A percentile compares a stretch with the other conserved stretches of the same genome.
phyloP scores from a whole-genome alignment of 495 filamentous ascomycete species.

The Penicillium salamii region DNA sequence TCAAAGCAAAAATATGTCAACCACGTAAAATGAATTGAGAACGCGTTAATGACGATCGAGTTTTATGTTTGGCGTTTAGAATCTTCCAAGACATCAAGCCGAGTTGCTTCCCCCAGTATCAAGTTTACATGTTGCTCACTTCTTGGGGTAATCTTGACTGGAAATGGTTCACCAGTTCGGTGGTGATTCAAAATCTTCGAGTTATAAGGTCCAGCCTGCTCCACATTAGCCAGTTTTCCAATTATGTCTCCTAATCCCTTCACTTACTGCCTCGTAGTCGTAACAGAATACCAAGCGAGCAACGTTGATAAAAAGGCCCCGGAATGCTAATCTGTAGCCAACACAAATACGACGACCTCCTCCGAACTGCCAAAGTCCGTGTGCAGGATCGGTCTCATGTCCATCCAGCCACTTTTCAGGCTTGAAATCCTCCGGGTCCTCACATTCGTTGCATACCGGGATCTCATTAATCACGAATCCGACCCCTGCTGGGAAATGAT shows the following conservation, averaged over 20 bases:
- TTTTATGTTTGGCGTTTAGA: no score
- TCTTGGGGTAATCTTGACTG: slow-evolving; percentile 20
- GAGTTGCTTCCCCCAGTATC: slow-evolving; percentile 5
- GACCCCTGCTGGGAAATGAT: slow-evolving; percentile 45
- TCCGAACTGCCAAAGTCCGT: slow-evolving; percentile 34
- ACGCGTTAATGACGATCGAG: no score
- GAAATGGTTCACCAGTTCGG: slow-evolving; percentile 23
- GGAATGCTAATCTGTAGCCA: slow-evolving; percentile 42
- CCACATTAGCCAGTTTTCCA: background rate
- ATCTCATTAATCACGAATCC: slow-evolving; percentile 35
- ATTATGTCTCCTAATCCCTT: background rate
- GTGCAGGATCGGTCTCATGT: slow-evolving; percentile 27
- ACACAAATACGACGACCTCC: slow-evolving; percentile 45
- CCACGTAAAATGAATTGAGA: no score
- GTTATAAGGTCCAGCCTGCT: slow-evolving; percentile 18
- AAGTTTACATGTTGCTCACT: slow-evolving; percentile 22
- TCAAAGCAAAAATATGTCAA: no score
- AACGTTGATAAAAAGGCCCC: slow-evolving; percentile 40
- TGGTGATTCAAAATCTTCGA: slow-evolving; percentile 22
- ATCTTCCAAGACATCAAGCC: background rate
- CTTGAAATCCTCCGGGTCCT: slow-evolving; percentile 29
- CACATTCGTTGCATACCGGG: slow-evolving; percentile 26
- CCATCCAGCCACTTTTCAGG: slow-evolving; percentile 47
- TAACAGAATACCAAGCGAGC: slow-evolving; percentile 45
- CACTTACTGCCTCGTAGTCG: slow-evolving; percentile 30